Conservation (phyloP, 805 yeast genomes). For the Candida hungchunana region DNA sequence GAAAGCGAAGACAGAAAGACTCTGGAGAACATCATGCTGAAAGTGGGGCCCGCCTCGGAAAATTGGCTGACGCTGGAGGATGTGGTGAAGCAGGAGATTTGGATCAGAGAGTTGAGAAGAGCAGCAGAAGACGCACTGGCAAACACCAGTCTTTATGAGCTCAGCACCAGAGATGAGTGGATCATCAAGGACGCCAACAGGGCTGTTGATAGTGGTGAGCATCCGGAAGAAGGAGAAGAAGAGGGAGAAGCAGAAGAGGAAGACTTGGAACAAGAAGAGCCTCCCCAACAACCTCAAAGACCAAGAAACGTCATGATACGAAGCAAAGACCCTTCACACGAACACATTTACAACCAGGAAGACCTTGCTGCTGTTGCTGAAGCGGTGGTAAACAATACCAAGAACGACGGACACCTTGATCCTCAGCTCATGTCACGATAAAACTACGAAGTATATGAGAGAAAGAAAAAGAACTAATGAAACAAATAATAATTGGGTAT, state of each 20-base stretch:
- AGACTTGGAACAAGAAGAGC: not conserved
- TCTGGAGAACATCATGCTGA: constrained; percentile 30
- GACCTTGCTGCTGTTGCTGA: constrained; percentile 27
- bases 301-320: constrained; percentile 1
- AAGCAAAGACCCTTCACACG: no score
- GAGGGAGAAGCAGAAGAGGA: not conserved
- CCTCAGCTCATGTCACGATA: constrained; percentile 16
- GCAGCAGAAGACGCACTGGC: constrained; percentile 44
- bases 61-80: constrained; percentile 38
- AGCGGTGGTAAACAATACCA: constrained; percentile 21
- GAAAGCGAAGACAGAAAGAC: constrained; percentile 8
- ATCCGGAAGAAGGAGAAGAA: constrained; percentile 1
- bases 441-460: not conserved
- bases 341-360: constrained; percentile 19
- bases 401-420: constrained; percentile 13
- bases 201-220: constrained; percentile 7
- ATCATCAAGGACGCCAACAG: constrained; percentile 28
- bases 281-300: not conserved
- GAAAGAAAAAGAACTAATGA: not conserved
- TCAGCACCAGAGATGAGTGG: constrained; percentile 40
- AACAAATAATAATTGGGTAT: not conserved
- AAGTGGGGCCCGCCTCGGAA: constrained; percentile 42
- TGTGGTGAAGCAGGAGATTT: constrained; percentile 34
- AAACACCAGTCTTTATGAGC: constrained; percentile 37
- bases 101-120: constrained; percentile 40